phyloP scores from a whole-genome alignment of 2,329 filamentous ascomycete species.

The Epichloe aotearoae region DNA sequence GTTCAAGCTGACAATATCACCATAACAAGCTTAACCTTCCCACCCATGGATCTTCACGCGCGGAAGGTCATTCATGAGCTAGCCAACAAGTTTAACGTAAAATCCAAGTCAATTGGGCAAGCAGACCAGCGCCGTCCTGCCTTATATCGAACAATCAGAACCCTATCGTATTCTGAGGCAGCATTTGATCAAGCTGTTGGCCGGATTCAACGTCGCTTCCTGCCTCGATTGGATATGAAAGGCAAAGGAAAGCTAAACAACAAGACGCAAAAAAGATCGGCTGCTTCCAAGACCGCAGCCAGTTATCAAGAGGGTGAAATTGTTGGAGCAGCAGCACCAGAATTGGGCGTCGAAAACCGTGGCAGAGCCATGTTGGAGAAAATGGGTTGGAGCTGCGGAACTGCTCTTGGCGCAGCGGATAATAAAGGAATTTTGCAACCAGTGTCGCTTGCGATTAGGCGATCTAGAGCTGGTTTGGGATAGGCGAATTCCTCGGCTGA shows the following conservation, averaged over 20 bases:
- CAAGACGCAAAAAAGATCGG: slow-evolving; percentile 12
- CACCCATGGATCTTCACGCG: slow-evolving; percentile 69
- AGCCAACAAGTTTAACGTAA: slow-evolving; percentile 61
- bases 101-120: slow-evolving; percentile 69
- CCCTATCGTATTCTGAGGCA: slow-evolving; percentile 44
- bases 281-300: slow-evolving; percentile 10
- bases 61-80: slow-evolving; percentile 72
- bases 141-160: slow-evolving; percentile 60
- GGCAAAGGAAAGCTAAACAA: slow-evolving; percentile 21
- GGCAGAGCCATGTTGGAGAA: slow-evolving; percentile 84
- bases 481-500: slow-evolving; percentile 13
- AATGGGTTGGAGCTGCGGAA: slow-evolving; percentile 92
- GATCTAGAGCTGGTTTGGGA: slow-evolving; percentile 72
- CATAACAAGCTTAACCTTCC: slow-evolving; percentile 41
- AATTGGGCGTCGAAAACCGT: slow-evolving; percentile 69
- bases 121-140: slow-evolving; percentile 62
- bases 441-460: slow-evolving; percentile 78
- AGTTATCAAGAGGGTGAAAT: slow-evolving; percentile 73
- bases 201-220: slow-evolving; percentile 38
- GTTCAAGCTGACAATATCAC: neutral
- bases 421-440: slow-evolving; percentile 85
- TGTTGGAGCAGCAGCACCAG: slow-evolving; percentile 73
- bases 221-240: slow-evolving; percentile 36
- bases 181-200: slow-evolving; percentile 35
- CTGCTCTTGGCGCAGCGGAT: slow-evolving; percentile 63